Conservation (phyloP, 805 yeast species). For the Monosporozyma aerobia region DNA sequence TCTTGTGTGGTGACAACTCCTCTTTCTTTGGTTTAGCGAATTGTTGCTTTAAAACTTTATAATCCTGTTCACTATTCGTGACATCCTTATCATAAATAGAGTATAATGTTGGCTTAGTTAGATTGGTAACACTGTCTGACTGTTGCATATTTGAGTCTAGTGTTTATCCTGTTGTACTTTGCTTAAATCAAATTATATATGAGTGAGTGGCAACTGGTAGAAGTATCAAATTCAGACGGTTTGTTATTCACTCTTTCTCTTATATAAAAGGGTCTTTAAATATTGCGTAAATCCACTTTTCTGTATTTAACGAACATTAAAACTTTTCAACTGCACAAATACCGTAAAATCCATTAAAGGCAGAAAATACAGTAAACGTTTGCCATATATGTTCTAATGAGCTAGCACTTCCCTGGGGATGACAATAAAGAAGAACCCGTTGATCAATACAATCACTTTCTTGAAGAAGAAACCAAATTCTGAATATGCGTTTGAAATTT, state of each 20-base stretch:
- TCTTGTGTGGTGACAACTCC: not conserved
- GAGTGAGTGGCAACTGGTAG: too few relatives aligned
- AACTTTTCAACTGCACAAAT: not conserved
- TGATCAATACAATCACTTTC: slow-evolving; percentile 4
- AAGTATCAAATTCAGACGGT: not conserved
- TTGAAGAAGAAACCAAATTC: slow-evolving; percentile 5
- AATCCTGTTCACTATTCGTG: slow-evolving; percentile 6
- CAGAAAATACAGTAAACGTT: not conserved
- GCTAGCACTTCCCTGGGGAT: not conserved
- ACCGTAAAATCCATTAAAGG: not conserved
- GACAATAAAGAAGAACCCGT: slow-evolving; percentile 7
- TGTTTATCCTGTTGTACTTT: not conserved
- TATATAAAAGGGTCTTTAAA: not conserved
- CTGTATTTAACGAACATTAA: not conserved
- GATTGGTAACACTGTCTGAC: slow-evolving; percentile 33
- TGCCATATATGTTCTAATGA: not conserved
- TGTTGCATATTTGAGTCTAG: not conserved
- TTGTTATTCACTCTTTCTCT: not conserved
- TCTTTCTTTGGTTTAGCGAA: not conserved
- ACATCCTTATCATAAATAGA: slow-evolving; percentile 40
- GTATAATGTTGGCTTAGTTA: slow-evolving; percentile 44
- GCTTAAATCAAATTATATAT: too few relatives aligned
- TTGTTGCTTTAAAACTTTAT: not conserved
- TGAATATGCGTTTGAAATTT: slow-evolving; percentile 4
- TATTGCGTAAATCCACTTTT: not conserved